phyloP scores from a whole-genome alignment of 2,329 filamentous ascomycete genomes.

The Calonectria multiphialidica region DNA sequence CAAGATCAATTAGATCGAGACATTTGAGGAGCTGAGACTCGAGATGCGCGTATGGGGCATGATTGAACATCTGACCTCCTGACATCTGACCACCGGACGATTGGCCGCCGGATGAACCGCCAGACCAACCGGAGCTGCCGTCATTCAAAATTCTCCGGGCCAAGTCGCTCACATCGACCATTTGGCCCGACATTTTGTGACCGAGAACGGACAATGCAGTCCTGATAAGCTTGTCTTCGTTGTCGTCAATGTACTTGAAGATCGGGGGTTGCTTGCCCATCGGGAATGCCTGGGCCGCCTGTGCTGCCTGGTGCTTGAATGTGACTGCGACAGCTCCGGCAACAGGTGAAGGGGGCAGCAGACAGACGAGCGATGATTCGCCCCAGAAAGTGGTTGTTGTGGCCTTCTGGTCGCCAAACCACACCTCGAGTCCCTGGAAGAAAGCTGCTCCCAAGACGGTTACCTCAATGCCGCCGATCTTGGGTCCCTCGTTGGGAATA shows the following conservation, averaged over 20 bases:
- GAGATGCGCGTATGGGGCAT: conserved; percentile 62
- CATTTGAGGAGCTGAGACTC: conserved; percentile 79
- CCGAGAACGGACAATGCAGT: conserved; percentile 75
- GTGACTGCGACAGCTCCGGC: conserved; percentile 79
- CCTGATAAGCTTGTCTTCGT: conserved; percentile 76
- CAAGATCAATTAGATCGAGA: conserved; percentile 83
- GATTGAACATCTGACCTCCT: conserved; percentile 58
- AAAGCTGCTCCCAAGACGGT: conserved; percentile 87
- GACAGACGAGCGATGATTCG: conserved; percentile 81
- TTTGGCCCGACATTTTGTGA: conserved; percentile 73
- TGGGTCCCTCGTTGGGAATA: conserved; percentile 85
- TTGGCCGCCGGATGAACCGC: conserved; percentile 51
- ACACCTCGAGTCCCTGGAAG: conserved; percentile 81
- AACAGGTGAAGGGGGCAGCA: conserved; percentile 77
- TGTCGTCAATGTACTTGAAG: conserved; percentile 83
- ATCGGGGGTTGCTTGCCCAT: conserved; percentile 57
- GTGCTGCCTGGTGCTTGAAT: conserved; percentile 67
- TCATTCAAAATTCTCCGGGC: conserved; percentile 70
- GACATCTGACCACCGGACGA: conserved; percentile 58
- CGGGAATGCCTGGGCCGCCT: conserved; percentile 50
- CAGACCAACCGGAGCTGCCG: conserved; percentile 61
- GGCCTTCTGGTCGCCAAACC: conserved; percentile 78
- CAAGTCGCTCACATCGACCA: conserved; percentile 71
- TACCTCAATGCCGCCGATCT: conserved; percentile 87
- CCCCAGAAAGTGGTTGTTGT: conserved; percentile 86